Base-by-base conservation (phyloP, 768 basidiomycete genomes). In the Daedaleopsis nitida region DNA sequence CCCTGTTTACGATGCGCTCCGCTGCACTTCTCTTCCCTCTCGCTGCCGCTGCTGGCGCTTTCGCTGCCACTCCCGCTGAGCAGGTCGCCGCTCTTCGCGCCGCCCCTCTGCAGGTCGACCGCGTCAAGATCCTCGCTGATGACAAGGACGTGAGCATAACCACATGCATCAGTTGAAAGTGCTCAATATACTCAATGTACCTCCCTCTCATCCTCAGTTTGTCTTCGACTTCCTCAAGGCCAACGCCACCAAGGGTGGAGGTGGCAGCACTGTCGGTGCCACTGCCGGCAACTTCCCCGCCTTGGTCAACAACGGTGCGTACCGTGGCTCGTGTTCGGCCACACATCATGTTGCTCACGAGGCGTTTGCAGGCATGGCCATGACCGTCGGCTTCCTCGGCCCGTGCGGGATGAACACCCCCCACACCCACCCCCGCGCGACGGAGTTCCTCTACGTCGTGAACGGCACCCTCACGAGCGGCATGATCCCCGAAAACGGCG, bases 361-460 rank as follows among this genome's bases (percentile, higher is more conserved):
- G 11, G 4, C 10, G 11, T 43, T n/a, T 23, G 21, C 52, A 68
- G 67, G 56, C 19, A 60, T 70, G 37, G 68, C 71, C 11, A 69
- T 70, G 64, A 67, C 70, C 37, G 56, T 70, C 27, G 72, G 72
- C 13, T 66, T 65, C 63, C 62, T 73, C 19, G 70, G 68, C 55
- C 72, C 73, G 2, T 74, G 73, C 57, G 72, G 70, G 8, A 67
- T 72, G 71, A 74, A 76, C 69, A 75, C 72, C 10, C 74, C 75
- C 12, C 75, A 76, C 64, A 70, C 68, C 5, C 75, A 75, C 53
- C 73, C 73, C 8, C 74, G 73, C 32, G 75, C 74, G 11, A 71
- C 71, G 19, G 74, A 76, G 68, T 64, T 76, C 34, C 56, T 71
- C 55, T 73, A 71, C 59, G 57, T 66, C 38, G 62, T 73, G 50